Conservation (phyloP, 73 alveolate species). For the Paramecium tetraurelia region DNA sequence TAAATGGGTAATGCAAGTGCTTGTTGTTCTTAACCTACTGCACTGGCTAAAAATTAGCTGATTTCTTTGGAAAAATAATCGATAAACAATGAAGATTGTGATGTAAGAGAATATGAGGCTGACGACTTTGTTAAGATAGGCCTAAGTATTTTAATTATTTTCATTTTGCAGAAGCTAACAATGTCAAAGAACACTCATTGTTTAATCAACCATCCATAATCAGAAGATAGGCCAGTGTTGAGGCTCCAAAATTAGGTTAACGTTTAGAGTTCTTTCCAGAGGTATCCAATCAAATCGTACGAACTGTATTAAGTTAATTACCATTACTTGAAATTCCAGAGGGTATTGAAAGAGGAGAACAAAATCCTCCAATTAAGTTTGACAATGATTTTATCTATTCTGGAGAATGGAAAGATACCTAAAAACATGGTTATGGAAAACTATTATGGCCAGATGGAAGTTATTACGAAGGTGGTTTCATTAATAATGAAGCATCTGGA, state of each 20-base stretch:
- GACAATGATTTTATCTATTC: slow-evolving; percentile 73
- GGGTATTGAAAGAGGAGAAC: background rate
- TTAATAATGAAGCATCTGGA: slow-evolving; percentile 45
- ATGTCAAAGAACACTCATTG: background rate
- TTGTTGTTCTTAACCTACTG: slow-evolving; percentile 13
- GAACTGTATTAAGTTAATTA: background rate
- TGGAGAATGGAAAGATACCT: slow-evolving; percentile 85
- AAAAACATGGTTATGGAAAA: slow-evolving; percentile 91
- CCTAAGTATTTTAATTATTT: background rate
- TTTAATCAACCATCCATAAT: background rate
- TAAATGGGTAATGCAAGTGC: slow-evolving; percentile 35
- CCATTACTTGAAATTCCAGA: background rate
- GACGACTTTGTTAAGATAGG: slow-evolving; percentile 16
- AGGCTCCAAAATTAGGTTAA: slow-evolving; percentile 1
- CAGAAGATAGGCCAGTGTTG: background rate
- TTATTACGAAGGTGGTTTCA: slow-evolving; percentile 79
- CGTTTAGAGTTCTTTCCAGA: slow-evolving; percentile 24
- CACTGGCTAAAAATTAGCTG: background rate
- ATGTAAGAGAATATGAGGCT: background rate
- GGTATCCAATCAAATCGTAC: background rate
- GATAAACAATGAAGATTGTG: background rate
- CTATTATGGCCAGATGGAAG: slow-evolving; percentile 92
- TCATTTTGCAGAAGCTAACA: background rate
- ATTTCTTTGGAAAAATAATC: background rate
- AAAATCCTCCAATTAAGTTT: background rate